Evolutionary conservation across 2,329 filamentous ascomycete species (phyloP).

Genomic region (Colletotrichum sp.): DNA sequence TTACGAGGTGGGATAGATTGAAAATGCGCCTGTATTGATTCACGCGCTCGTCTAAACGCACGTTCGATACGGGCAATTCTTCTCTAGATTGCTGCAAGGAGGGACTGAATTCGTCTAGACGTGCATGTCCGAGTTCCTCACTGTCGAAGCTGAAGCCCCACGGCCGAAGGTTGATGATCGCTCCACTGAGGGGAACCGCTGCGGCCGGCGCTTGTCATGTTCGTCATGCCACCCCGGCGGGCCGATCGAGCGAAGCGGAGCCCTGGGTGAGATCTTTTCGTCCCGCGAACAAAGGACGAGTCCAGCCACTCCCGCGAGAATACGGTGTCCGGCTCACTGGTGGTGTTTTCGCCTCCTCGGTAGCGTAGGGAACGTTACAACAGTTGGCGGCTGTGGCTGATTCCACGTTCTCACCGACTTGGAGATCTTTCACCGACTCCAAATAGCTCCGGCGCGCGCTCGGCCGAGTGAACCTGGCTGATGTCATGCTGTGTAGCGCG

Average conservation of each 20-base stretch:
- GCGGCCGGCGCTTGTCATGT: background rate
- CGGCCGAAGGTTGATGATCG: background rate
- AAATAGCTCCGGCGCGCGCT: background rate
- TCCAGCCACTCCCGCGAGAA: background rate
- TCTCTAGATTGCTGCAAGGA: background rate
- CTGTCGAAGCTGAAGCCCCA: background rate
- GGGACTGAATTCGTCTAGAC: background rate
- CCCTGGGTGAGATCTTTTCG: background rate
- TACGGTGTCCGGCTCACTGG: background rate
- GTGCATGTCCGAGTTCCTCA: background rate
- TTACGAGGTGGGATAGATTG: background rate
- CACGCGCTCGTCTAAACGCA: background rate
- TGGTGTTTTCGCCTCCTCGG: background rate
- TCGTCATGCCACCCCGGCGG: background rate
- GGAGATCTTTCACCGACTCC: background rate
- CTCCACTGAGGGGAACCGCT: background rate
- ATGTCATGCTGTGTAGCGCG: background rate
- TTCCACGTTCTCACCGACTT: background rate
- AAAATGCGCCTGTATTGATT: background rate
- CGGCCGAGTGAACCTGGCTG: background rate
- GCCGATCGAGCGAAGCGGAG: background rate
- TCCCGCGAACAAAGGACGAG: background rate
- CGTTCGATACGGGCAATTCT: background rate
- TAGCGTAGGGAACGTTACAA: conserved; percentile 11
- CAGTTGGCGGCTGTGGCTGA: background rate